Percentiles rank a stretch among this genome's conserved stretches.
These are phyloP conservation scores for Xerocomus minutiporus DNA, from an alignment of 1,284 basidiomycete genomes.

Conservation along the genomic window DNA sequence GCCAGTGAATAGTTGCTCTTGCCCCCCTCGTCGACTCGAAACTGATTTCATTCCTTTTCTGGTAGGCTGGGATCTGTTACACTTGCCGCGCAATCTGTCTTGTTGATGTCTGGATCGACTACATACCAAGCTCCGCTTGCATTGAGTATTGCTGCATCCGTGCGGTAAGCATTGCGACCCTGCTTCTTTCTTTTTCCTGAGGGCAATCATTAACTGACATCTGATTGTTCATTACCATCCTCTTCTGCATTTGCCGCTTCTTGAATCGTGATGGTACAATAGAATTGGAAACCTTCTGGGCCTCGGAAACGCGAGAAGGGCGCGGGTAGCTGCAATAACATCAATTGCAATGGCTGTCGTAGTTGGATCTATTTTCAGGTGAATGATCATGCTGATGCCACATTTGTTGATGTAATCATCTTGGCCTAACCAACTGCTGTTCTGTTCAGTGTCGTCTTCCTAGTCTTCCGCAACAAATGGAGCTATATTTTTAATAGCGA, in stretches of 20 bases:
- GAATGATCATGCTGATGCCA: background rate
- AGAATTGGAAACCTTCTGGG: constrained; percentile 84
- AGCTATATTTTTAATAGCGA: constrained; percentile 84
- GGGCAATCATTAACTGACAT: background rate
- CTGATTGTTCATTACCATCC: background rate
- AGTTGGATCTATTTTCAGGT: constrained; percentile 65
- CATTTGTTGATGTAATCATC: background rate
- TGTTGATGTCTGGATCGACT: constrained; percentile 69
- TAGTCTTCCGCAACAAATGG: constrained; percentile 72
- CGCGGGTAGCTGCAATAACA: constrained; percentile 58
- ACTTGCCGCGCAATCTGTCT: constrained; percentile 71
- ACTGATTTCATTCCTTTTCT: background rate
- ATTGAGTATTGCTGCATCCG: constrained; percentile 76
- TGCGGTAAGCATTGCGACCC: constrained; percentile 52
- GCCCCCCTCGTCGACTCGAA: background rate
- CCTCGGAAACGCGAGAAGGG: constrained; percentile 64
- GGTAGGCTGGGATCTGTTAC: constrained; percentile 51
- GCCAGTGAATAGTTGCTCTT: constrained; percentile 40
- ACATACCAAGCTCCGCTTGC: constrained; percentile 86
- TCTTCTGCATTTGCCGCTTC: background rate
- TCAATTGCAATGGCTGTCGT: constrained; percentile 59
- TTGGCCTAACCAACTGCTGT: background rate
- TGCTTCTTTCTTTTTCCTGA: background rate
- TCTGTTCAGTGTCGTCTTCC: constrained; percentile 54
- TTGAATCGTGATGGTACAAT: background rate